A percentile compares a stretch with the other conserved stretches of the same genome.
phyloP scores from a whole-genome alignment of 2,329 filamentous ascomycete species.

The Verticillium albo-atrum region DNA sequence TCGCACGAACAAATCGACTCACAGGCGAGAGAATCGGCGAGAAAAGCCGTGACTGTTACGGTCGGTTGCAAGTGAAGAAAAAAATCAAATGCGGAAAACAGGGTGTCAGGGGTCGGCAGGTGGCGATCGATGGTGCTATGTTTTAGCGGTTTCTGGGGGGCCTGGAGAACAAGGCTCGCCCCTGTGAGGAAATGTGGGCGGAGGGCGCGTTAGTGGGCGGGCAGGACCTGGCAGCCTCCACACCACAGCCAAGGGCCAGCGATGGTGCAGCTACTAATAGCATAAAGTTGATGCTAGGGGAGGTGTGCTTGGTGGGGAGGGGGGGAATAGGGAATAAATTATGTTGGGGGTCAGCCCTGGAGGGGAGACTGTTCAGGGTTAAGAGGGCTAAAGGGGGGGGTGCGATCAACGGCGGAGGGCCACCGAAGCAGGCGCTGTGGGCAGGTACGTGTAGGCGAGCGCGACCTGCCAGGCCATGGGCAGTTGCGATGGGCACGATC shows the following conservation, averaged over 20 bases:
- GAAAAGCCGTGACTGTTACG: neutral
- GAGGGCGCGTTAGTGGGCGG: neutral
- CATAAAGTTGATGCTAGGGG: neutral
- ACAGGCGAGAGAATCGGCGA: neutral
- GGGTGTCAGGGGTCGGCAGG: neutral
- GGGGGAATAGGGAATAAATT: neutral
- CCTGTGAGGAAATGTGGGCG: neutral
- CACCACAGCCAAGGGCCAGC: neutral
- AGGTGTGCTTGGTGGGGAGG: neutral
- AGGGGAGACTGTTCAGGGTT: neutral
- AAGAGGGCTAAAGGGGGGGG: neutral
- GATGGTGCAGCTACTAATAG: neutral
- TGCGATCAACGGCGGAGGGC: neutral
- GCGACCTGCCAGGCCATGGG: neutral
- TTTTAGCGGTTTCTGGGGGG: constrained; percentile 3
- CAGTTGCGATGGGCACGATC: neutral
- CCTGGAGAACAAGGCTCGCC: neutral
- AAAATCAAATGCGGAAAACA: neutral
- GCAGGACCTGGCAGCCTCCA: neutral
- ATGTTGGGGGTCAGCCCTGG: neutral
- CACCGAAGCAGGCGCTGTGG: too few species aligned
- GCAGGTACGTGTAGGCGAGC: too few species aligned
- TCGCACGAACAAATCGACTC: neutral
- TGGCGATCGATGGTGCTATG: constrained; percentile 5
- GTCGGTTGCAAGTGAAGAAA: neutral